Evolutionary conservation across 495 filamentous ascomycete species (phyloP).

Genomic region (Arthonia radiata): DNA sequence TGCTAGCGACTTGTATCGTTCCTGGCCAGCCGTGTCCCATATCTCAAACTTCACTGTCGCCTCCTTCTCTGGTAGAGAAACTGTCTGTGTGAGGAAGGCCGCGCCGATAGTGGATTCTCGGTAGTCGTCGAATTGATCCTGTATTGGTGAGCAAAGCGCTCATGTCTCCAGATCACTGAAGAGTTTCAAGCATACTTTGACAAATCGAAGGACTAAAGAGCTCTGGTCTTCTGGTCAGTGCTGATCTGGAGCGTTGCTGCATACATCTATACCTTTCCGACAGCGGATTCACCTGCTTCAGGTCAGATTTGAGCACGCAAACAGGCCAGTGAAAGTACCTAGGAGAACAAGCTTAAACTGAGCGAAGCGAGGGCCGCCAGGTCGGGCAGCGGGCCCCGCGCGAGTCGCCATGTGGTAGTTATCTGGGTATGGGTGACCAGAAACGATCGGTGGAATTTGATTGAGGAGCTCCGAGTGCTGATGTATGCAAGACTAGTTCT

Average conservation of each 20-base stretch:
- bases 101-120: constrained; percentile 97
- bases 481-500: too few species aligned
- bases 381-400: constrained; percentile 48
- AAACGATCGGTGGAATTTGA: too few species aligned
- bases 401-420: constrained; percentile 46
- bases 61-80: constrained; percentile 84
- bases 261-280: constrained; percentile 94
- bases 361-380: constrained; percentile 60
- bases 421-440: too few species aligned
- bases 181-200: constrained; percentile 41
- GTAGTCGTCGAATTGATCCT: constrained; percentile 99
- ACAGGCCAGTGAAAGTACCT: constrained; percentile 30
- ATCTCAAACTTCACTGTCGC: constrained; percentile 99
- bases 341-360: constrained; percentile 97
- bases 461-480: too few species aligned
- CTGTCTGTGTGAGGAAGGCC: constrained; percentile 95
- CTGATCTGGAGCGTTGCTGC: constrained; percentile 6
- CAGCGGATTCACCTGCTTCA: constrained; percentile 71
- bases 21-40: constrained; percentile 97
- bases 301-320: constrained; percentile 6
- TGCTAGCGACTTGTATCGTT: constrained; percentile 91
- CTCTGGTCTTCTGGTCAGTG: constrained; percentile 28
- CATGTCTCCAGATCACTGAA: constrained; percentile 3
- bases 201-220: constrained; percentile 89
- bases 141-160: constrained; percentile 3